Evolutionary conservation across 1,284 basidiomycete species (phyloP).

Genomic region (Cryptococcus sp.): DNA sequence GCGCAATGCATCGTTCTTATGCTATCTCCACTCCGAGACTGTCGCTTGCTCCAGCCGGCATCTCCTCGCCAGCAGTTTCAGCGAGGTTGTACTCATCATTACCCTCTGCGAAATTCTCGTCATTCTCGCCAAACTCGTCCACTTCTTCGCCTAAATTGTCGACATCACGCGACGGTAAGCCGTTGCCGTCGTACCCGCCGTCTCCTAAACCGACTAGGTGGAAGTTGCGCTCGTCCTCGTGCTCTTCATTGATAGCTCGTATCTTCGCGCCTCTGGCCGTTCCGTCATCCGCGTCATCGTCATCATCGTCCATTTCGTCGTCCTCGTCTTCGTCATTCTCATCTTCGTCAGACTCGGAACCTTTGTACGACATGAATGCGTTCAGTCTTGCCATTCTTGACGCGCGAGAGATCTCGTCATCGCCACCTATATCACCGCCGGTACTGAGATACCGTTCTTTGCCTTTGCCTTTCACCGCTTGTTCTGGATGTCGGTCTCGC

Average conservation of each 20-base stretch:
- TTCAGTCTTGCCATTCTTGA: conserved; percentile 28
- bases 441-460: conserved; percentile 6
- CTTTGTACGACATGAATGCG: conserved; percentile 40
- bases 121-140: conserved; percentile 32
- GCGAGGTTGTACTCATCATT: conserved; percentile 36
- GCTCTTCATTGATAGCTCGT: conserved; percentile 1
- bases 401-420: conserved; percentile 38
- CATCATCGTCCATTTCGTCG: conserved; percentile 21
- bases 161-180: conserved; percentile 20
- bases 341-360: conserved; percentile 5
- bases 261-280: no score
- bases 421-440: not conserved
- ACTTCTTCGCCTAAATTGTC: conserved; percentile 28
- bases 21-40: not conserved
- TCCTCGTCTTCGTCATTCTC: conserved; percentile 18
- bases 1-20: not conserved
- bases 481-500: not conserved
- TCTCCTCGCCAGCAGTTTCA: conserved; percentile 11
- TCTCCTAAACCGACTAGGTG: conserved; percentile 10
- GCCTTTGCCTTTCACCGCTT: not conserved
- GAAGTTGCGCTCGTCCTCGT: conserved; percentile 12
- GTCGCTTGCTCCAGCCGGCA: conserved; percentile 6
- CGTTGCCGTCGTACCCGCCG: conserved; percentile 27
- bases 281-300: conserved; percentile 8
- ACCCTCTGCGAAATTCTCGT: conserved; percentile 39